Percentiles rank a stretch among this genome's conserved stretches.
These are phyloP conservation scores for Penicillium sp. DNA, from an alignment of 2,329 filamentous ascomycete genomes.

Conservation along the genomic window DNA sequence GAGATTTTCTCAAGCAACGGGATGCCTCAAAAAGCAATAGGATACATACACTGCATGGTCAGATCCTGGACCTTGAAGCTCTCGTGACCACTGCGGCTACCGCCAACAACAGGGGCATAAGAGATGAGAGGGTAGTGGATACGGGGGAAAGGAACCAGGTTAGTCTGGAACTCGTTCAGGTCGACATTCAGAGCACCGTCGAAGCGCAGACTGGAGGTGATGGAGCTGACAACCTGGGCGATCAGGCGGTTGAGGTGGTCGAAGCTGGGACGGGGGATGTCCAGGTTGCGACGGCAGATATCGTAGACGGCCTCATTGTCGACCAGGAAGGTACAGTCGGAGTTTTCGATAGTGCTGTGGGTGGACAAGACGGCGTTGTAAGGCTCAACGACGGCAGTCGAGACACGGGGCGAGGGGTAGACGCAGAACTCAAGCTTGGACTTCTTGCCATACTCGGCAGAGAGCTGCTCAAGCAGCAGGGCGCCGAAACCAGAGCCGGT, in stretches of 20 bases:
- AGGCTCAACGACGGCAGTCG: conserved; percentile 69
- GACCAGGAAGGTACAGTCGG: conserved; percentile 70
- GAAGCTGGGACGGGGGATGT: conserved; percentile 67
- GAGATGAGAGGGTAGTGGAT: conserved; percentile 70
- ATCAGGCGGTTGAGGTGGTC: conserved; percentile 70
- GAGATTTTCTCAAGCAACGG: no score
- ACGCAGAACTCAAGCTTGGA: conserved; percentile 70
- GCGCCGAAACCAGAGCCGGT: conserved; percentile 70
- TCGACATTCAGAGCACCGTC: conserved; percentile 71
- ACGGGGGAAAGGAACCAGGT: conserved; percentile 69
- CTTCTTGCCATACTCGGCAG: conserved; percentile 70
- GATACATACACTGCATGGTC: conserved; percentile 64
- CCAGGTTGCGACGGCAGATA: conserved; percentile 67
- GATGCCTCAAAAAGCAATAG: no score
- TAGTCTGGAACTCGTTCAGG: conserved; percentile 71
- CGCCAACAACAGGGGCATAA: conserved; percentile 67
- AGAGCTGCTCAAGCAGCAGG: conserved; percentile 66
- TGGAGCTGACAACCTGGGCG: conserved; percentile 69
- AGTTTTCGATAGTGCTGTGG: conserved; percentile 69
- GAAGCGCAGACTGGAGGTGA: conserved; percentile 68
- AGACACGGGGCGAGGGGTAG: conserved; percentile 67
- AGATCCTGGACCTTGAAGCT: conserved; percentile 83
- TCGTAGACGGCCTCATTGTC: conserved; percentile 72
- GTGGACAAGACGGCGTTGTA: conserved; percentile 64
- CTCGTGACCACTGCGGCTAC: conserved; percentile 79